Percentiles rank a stretch among this genome's conserved stretches.
These are phyloP conservation scores for Penicillium sp. DNA, from an alignment of 2,329 filamentous ascomycete genomes.

Conservation along the genomic window DNA sequence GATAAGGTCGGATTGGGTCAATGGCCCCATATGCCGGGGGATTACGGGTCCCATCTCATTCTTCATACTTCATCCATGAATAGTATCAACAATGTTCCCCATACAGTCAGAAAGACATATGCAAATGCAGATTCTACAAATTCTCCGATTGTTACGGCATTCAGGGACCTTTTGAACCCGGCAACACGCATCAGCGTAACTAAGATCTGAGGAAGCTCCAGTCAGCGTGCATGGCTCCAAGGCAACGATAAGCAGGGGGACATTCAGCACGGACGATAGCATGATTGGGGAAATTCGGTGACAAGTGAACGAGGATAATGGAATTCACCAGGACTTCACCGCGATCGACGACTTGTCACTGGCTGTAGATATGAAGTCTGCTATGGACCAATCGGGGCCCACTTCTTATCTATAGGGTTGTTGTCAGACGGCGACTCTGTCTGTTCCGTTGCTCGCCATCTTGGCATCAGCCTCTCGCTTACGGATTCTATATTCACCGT, in stretches of 20 bases:
- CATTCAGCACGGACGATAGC: conserved; percentile 21
- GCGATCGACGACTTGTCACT: conserved; percentile 11
- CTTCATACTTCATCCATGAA: not conserved
- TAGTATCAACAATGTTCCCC: not conserved
- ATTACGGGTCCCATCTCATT: conserved; percentile 16
- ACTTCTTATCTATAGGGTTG: conserved; percentile 17
- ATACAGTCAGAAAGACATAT: not conserved
- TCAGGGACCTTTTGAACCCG: not conserved
- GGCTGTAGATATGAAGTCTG: conserved; percentile 31
- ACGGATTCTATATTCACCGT: not conserved
- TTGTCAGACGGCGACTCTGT: not conserved
- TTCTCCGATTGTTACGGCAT: not conserved
- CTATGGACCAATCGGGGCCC: conserved; percentile 25
- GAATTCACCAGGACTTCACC: not conserved
- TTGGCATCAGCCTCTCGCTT: not conserved
- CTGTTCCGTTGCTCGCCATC: not conserved
- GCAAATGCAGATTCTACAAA: not conserved
- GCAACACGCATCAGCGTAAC: not conserved
- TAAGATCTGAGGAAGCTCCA: not conserved
- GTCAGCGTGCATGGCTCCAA: not conserved
- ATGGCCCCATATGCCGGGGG: conserved; percentile 14
- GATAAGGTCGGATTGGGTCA: conserved; percentile 6
- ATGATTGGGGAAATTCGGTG: conserved; percentile 13
- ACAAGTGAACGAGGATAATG: conserved; percentile 19
- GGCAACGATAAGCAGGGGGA: not conserved